Conservation (phyloP, 192 early-diverging fungal genomes). For the Chytriomyces confervae region DNA sequence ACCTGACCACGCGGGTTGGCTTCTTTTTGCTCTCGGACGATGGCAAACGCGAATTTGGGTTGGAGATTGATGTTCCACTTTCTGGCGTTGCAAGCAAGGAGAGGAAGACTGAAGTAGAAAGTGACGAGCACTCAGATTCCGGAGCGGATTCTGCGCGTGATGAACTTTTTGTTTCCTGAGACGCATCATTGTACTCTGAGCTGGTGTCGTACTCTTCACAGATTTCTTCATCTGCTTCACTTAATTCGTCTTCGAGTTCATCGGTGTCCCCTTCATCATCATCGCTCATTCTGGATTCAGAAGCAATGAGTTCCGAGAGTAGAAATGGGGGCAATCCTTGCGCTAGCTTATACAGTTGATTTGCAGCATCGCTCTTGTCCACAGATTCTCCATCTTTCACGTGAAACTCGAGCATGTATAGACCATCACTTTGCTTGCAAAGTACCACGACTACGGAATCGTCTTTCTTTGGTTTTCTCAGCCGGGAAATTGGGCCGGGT, state of each 20-base stretch:
- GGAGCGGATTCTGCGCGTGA: constrained; percentile 13
- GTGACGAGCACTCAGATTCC: constrained; percentile 29
- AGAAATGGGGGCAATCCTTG: constrained; percentile 26
- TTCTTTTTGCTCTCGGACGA: not conserved
- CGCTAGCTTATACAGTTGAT: constrained; percentile 19
- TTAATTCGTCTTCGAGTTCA: constrained; percentile 14
- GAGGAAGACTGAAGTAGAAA: constrained; percentile 39
- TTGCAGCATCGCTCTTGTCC: constrained; percentile 21
- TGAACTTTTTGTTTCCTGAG: not conserved
- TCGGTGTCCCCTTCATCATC: constrained; percentile 19
- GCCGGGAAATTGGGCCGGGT: constrained; percentile 55
- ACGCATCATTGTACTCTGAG: not conserved
- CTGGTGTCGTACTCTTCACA: not conserved
- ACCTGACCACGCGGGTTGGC: not conserved
- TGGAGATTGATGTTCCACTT: not conserved
- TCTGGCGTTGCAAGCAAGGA: constrained; percentile 25
- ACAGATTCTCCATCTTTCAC: constrained; percentile 37
- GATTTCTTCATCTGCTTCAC: constrained; percentile 15
- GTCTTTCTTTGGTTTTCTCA: constrained; percentile 49
- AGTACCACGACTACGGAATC: constrained; percentile 58
- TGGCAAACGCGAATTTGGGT: not conserved
- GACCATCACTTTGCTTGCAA: constrained; percentile 63
- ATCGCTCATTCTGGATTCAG: constrained; percentile 28
- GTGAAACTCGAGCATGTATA: constrained; percentile 63
- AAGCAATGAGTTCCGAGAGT: constrained; percentile 4